phyloP scores from a whole-genome alignment of 805 yeast species.

The Candida tallmaniae region DNA sequence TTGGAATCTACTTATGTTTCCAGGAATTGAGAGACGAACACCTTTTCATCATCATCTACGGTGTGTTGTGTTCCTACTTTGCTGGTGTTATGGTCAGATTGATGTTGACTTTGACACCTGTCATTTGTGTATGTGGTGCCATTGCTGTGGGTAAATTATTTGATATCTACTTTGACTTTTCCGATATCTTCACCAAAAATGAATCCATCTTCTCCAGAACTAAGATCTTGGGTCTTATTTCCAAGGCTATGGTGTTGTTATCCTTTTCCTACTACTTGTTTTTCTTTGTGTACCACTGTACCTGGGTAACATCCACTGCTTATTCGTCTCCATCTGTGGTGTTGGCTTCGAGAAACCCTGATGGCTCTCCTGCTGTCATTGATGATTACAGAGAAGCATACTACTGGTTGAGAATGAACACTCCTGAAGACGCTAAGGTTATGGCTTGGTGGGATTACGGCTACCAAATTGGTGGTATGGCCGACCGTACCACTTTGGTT shows the following conservation, averaged over 20 bases:
- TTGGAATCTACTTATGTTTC: constrained; percentile 87
- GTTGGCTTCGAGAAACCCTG: constrained; percentile 74
- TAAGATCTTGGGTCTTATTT: constrained; percentile 26
- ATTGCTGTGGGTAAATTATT: constrained; percentile 81
- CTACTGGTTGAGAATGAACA: constrained; percentile 98
- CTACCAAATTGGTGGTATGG: constrained; percentile 99
- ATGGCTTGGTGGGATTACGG: constrained; percentile 99
- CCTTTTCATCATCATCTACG: constrained; percentile 84
- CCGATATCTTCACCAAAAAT: constrained; percentile 23
- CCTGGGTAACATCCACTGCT: constrained; percentile 95
- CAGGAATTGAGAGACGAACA: constrained; percentile 89
- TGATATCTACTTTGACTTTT: constrained; percentile 73
- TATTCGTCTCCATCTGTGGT: constrained; percentile 98
- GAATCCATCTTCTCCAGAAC: constrained; percentile 6
- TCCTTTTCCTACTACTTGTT: constrained; percentile 71
- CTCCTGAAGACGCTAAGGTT: constrained; percentile 90
- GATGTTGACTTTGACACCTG: constrained; percentile 94
- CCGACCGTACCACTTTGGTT: constrained; percentile 95
- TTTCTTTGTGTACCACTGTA: constrained; percentile 88
- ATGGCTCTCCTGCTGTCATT: constrained; percentile 79
- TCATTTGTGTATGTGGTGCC: constrained; percentile 90
- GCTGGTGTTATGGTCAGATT: constrained; percentile 99
- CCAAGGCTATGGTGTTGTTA: constrained; percentile 59
- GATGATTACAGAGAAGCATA: constrained; percentile 99
- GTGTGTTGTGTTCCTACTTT: constrained; percentile 92